Evolutionary conservation across 2,329 filamentous ascomycete genomes (phyloP).

Genomic region (Xylaria multiplex): DNA sequence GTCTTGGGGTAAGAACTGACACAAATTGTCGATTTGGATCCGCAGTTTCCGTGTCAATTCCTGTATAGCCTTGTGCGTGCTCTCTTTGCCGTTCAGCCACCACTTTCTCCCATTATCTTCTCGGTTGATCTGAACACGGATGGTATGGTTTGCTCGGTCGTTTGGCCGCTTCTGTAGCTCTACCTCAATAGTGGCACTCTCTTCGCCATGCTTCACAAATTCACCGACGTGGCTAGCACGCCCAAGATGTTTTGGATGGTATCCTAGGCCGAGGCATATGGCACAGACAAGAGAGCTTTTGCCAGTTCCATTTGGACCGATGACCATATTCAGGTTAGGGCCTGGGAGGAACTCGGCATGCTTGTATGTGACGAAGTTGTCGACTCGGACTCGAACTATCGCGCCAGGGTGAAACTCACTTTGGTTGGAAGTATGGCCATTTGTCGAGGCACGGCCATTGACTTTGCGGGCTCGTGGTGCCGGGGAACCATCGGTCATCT

Average conservation of each 20-base stretch:
- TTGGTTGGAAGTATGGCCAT: conserved; percentile 8
- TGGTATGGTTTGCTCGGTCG: conserved; percentile 73
- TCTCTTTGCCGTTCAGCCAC: conserved; percentile 74
- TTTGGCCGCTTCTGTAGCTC: conserved; percentile 77
- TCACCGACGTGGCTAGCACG: conserved; percentile 86
- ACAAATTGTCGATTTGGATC: conserved; percentile 97
- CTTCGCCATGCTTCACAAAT: conserved; percentile 90
- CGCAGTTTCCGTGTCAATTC: conserved; percentile 75
- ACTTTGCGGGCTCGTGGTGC: conserved; percentile 8
- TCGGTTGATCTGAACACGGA: conserved; percentile 79
- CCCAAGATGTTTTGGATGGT: conserved; percentile 81
- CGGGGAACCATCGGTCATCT: conserved; percentile 30
- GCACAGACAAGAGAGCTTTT: conserved; percentile 98
- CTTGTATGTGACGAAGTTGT: conserved; percentile 95
- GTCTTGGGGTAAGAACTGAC: conserved; percentile 96
- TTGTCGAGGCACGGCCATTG: conserved; percentile 34
- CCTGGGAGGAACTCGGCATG: conserved; percentile 90
- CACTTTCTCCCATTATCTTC: conserved; percentile 87
- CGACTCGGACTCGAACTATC: conserved; percentile 85
- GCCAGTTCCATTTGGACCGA: conserved; percentile 97
- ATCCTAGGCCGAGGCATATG: conserved; percentile 92
- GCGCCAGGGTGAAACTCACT: conserved; percentile 75
- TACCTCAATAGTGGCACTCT: conserved; percentile 85
- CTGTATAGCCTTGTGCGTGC: conserved; percentile 71
- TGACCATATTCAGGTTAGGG: conserved; percentile 96